Percentiles rank a stretch among this genome's conserved stretches.
Evolutionary conservation across 441 rosid genomes (phyloP).

Genomic region (Gossypium schwendimanii): DNA sequence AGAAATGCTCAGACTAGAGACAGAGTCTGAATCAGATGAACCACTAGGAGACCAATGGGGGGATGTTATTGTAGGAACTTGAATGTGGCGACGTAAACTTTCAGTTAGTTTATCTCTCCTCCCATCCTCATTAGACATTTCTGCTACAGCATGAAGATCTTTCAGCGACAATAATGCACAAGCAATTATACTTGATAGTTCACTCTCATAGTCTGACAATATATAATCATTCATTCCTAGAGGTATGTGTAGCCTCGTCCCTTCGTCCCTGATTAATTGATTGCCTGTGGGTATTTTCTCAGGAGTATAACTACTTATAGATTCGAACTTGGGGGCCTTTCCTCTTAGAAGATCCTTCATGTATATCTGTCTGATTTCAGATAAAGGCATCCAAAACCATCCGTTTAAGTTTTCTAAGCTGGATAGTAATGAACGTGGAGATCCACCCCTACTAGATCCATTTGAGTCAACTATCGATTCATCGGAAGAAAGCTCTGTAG

Average conservation of each 20-base stretch:
- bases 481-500: constrained; percentile 15
- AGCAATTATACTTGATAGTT: constrained; percentile 86
- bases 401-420: constrained; percentile 41
- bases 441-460: constrained; percentile 19
- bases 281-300: constrained; percentile 38
- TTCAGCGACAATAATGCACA: constrained; percentile 68
- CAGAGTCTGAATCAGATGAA: constrained; percentile 51
- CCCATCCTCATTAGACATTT: constrained; percentile 24
- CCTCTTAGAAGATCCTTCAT: constrained; percentile 55
- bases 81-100: constrained; percentile 24
- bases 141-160: constrained; percentile 29
- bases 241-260: constrained; percentile 67
- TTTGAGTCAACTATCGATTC: constrained; percentile 23
- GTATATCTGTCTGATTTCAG: constrained; percentile 51
- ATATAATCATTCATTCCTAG: constrained; percentile 46
- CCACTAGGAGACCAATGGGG: constrained; percentile 51
- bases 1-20: constrained; percentile 31
- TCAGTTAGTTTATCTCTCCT: constrained; percentile 32
- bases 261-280: constrained; percentile 68
- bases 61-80: constrained; percentile 36
- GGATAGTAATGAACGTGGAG: constrained; percentile 29
- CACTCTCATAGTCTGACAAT: constrained; percentile 82
- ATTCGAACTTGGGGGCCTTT: constrained; percentile 47
- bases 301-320: constrained; percentile 30
- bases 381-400: constrained; percentile 84